Evolutionary conservation across 2,329 filamentous ascomycete genomes (phyloP).

Genomic region (Ascocoryne sarcoides): DNA sequence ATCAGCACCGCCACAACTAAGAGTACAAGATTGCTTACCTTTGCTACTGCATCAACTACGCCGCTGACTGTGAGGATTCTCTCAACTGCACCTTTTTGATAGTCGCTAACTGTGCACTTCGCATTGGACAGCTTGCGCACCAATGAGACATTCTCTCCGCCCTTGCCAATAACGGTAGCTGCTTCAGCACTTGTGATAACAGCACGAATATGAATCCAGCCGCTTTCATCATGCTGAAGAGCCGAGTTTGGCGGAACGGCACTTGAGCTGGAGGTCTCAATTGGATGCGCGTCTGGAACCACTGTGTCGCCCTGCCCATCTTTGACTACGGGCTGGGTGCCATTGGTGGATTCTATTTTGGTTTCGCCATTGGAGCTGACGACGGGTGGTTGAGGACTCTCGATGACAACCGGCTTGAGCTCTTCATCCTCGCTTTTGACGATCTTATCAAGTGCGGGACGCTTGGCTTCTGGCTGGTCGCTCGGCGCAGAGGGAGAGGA

Average conservation of each 20-base stretch:
- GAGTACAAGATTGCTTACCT: constrained; percentile 48
- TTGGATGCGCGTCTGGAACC: constrained; percentile 53
- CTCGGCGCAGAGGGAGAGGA: constrained; percentile 86
- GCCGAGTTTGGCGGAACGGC: constrained; percentile 19
- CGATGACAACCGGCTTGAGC: constrained; percentile 30
- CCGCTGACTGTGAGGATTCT: constrained; percentile 96
- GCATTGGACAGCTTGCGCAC: constrained; percentile 91
- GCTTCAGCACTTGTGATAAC: constrained; percentile 97
- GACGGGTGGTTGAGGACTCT: constrained; percentile 33
- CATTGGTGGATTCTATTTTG: constrained; percentile 33
- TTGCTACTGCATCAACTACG: constrained; percentile 90
- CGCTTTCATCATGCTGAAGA: constrained; percentile 74
- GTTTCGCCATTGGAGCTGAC: constrained; percentile 38
- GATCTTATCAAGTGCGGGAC: constrained; percentile 89
- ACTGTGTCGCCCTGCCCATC: constrained; percentile 61
- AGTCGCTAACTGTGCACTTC: constrained; percentile 98
- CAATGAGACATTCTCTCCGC: constrained; percentile 95
- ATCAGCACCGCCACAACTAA: background rate
- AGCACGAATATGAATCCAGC: constrained; percentile 93
- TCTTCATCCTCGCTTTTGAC: constrained; percentile 40
- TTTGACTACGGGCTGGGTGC: constrained; percentile 40
- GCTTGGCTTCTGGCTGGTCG: constrained; percentile 95
- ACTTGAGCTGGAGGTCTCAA: constrained; percentile 38
- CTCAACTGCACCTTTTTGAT: constrained; percentile 92
- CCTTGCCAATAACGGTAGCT: constrained; percentile 96